A percentile compares a stretch with the other conserved stretches of the same genome.
phyloP scores from a whole-genome alignment of 441 rosid species.

The Cnidoscolus chayamansa region DNA sequence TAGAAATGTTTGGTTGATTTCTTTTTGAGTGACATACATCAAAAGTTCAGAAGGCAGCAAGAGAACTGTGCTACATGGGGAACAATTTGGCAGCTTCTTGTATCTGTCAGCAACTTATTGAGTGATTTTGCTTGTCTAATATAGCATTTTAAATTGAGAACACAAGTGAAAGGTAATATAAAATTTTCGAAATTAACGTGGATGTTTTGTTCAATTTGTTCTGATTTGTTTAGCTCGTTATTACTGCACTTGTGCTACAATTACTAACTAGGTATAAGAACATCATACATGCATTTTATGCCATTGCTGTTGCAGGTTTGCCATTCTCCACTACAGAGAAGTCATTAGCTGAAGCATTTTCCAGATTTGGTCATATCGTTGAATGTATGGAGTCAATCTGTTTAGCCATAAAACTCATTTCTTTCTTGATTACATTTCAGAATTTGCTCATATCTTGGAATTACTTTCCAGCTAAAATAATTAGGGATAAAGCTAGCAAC shows the following conservation, averaged over 20 bases:
- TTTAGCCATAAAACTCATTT: not conserved
- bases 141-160: not conserved
- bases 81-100: not conserved
- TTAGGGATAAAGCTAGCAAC: conserved; percentile 35
- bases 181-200: not conserved
- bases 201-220: not conserved
- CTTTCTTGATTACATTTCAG: not conserved
- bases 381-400: conserved; percentile 35
- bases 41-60: too few species aligned
- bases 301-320: conserved; percentile 35
- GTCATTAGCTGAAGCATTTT: conserved; percentile 42
- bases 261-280: not conserved
- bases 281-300: not conserved
- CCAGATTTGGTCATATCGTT: conserved; percentile 48
- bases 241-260: not conserved
- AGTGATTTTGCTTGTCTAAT: not conserved
- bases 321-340: conserved; percentile 50
- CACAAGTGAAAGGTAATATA: not conserved
- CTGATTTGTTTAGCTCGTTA: not conserved
- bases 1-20: not conserved
- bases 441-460: not conserved
- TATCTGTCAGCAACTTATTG: not conserved
- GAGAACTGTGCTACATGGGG: too few species aligned
- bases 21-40: not conserved
- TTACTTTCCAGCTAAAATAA: conserved; percentile 40